Base-by-base conservation (phyloP, 2,329 filamentous ascomycete species). In the Arthrinium phaeospermum region DNA sequence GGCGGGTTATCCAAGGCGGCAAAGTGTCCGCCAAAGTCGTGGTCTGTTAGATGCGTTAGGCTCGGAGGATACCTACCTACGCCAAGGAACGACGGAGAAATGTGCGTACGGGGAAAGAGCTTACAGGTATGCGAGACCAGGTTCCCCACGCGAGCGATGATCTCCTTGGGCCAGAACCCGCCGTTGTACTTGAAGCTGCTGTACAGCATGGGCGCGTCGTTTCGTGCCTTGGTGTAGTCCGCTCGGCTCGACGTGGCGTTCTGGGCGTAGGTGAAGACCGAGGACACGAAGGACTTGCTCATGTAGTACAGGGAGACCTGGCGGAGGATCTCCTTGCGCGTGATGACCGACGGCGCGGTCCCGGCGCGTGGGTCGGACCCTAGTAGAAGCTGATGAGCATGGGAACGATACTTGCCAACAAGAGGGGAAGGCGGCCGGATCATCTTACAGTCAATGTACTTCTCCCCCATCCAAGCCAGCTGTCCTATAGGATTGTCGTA, bases 261-360 rank as follows among this genome's bases (percentile, higher is more conserved):
- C 45, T 83, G 79, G 34, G 80, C 77, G 75, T 84, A 78, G 27
- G 81, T 82, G 71, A 82, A 79, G 73, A 84, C 76, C 70, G 82
- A 82, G 16, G 83, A 80, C 0, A 70, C 46, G 70, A 75, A 72
- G 4, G 61, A 71, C 6, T 67, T 67, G 34, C 72, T 73, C 24
- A 76, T 71, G 49, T 75, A 76, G 69, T 74, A 75, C 13, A 76
- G 70, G 10, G 75, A 75, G 34, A 75, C 74, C 12, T 67, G 45
- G 1, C 68, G 72, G 7, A 76, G 70, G 16, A 76, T 74, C 47
- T 75, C 73, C 47, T 72, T 73, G 49, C 70, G 71, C 8, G 61
- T 74, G 1, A 76, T 30, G 49, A 19, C 47, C 6, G 75, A 75
- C 10, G 73, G 73, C 6, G 4, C 34, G 22, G 74, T 75, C n/a